Evolutionary conservation across 345 rosid species (phyloP).

Genomic region (Acer yangbiense): DNA sequence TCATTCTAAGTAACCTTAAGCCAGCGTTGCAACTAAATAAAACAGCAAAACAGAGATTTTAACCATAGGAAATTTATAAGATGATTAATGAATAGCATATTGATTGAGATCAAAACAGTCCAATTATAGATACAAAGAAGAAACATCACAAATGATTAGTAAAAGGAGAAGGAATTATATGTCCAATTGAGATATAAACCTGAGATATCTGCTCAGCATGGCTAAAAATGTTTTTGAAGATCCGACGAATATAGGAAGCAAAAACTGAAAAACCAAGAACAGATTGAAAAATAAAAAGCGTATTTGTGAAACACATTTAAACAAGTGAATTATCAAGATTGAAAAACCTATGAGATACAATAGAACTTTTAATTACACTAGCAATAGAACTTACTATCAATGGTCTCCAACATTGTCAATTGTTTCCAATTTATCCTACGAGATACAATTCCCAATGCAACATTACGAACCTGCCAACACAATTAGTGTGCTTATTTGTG

Average conservation of each 20-base stretch:
- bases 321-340: neutral
- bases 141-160: neutral
- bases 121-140: neutral
- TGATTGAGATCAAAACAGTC: neutral
- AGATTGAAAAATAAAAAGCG: conserved; percentile 11
- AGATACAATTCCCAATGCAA: conserved; percentile 86
- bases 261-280: conserved; percentile 57
- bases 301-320: neutral
- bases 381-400: conserved; percentile 62
- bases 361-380: neutral
- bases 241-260: conserved; percentile 74
- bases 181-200: conserved; percentile 39
- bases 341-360: neutral
- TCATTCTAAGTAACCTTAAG: neutral
- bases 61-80: neutral
- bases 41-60: neutral
- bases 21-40: neutral
- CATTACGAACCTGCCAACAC: conserved; percentile 68
- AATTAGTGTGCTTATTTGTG: neutral
- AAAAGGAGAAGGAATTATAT: neutral
- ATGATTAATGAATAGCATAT: neutral
- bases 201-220: conserved; percentile 97
- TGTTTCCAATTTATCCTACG: conserved; percentile 89
- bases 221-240: conserved; percentile 86
- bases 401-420: conserved; percentile 74